These are phyloP conservation scores for Eucalyptus leucophloia DNA, from an alignment of 345 rosid species.

Conservation along the genomic window DNA sequence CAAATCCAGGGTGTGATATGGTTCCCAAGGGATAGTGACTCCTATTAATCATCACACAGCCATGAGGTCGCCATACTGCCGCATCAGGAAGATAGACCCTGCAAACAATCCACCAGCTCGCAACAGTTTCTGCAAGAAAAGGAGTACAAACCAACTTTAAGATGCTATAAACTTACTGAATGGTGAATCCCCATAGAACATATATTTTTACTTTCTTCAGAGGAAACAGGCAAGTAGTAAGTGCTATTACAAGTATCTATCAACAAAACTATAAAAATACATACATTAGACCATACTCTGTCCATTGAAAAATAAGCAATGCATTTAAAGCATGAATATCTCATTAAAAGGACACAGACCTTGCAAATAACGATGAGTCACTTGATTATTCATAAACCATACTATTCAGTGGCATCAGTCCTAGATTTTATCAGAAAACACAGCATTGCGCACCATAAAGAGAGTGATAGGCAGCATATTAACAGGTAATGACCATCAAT, in stretches of 20 bases:
- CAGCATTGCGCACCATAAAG: not conserved
- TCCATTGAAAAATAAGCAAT: not conserved
- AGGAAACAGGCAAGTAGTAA: not conserved
- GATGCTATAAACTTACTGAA: not conserved
- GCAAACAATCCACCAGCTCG: constrained; percentile 65
- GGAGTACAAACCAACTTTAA: not conserved
- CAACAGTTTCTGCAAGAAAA: constrained; percentile 51
- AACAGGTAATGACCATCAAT: not conserved
- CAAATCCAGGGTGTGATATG: not conserved
- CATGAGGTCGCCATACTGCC: constrained; percentile 85
- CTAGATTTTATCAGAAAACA: not conserved
- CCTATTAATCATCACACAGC: constrained; percentile 20
- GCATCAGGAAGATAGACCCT: constrained; percentile 74
- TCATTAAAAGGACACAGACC: not conserved
- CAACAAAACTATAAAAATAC: not conserved
- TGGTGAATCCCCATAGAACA: not conserved
- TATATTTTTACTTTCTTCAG: not conserved
- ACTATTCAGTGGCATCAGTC: not conserved
- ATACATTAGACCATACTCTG: not conserved
- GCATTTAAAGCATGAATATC: not conserved
- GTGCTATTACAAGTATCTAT: not conserved
- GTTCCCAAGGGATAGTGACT: not conserved
- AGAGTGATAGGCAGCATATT: not conserved
- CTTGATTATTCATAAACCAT: not conserved
- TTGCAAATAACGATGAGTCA: not conserved